Conservation (phyloP, 2,329 filamentous ascomycete species). For the Aspergillus latus region DNA sequence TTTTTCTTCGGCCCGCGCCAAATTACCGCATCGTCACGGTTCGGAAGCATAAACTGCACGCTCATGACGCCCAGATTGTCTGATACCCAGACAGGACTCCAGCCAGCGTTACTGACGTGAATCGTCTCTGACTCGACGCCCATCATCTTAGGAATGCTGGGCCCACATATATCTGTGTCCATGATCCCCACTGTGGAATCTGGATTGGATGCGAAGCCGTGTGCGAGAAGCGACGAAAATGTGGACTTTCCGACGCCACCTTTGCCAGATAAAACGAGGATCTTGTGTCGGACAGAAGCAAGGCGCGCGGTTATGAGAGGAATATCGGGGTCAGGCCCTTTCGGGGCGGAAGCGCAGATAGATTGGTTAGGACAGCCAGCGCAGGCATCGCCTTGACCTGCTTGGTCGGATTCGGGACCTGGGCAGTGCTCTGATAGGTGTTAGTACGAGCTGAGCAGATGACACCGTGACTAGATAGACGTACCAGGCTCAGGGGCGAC, state of each 20-base stretch:
- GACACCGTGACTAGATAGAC: conserved; percentile 17
- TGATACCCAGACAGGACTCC: conserved; percentile 92
- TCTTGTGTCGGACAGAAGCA: conserved; percentile 80
- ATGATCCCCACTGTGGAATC: conserved; percentile 84
- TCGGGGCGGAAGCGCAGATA: conserved; percentile 91
- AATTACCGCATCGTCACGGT: conserved; percentile 90
- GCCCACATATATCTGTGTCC: conserved; percentile 97
- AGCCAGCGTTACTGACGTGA: conserved; percentile 82
- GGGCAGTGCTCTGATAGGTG: conserved; percentile 74
- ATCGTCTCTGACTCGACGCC: conserved; percentile 92
- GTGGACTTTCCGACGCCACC: conserved; percentile 97
- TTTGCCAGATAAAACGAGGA: conserved; percentile 90
- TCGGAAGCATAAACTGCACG: conserved; percentile 96
- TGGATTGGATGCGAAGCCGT: conserved; percentile 81
- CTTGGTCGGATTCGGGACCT: conserved; percentile 62
- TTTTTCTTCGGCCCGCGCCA: conserved; percentile 99
- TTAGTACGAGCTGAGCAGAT: conserved; percentile 8
- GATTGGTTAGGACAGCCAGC: conserved; percentile 92
- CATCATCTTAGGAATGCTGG: conserved; percentile 98
- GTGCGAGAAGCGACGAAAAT: conserved; percentile 82
- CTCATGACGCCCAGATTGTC: conserved; percentile 97
- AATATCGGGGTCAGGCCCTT: conserved; percentile 93
- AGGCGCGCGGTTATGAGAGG: conserved; percentile 85
- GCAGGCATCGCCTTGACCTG: conserved; percentile 73
- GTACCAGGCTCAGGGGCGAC: conserved; percentile 84